Evolutionary conservation across 2,329 filamentous ascomycete genomes (phyloP), one percentile per base, ranked within the genome.

Genomic region (Phoma herbarum): DNA sequence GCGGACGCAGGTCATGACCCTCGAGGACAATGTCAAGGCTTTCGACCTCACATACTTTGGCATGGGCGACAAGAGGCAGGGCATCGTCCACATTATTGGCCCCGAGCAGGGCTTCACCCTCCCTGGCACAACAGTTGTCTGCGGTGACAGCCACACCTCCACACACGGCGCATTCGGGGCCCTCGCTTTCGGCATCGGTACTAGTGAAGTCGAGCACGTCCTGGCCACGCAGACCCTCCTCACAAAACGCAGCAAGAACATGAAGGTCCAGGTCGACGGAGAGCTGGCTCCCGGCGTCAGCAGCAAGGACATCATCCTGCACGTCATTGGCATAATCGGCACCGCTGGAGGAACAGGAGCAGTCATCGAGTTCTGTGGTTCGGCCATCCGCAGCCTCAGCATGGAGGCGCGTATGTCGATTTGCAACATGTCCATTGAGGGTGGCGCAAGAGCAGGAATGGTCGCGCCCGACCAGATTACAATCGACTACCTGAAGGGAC

Each of bases 401-500:
- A 97, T 99, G 87, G 95, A 98, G 80, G 95, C 94, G 42, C 88
- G 95, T 68, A 98, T 99, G 95, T 97, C 93, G 63, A 96, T 99
- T 77, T 98, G 95, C 84, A 99, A 99, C 83, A 98, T 98, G 95
- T 93, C 93, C 14, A 97, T 98, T 69, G 95, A 99, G 83, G 95
- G 85, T 68, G 95, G 95, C 79, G 95, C 95, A 46, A 87, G 95
- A 80, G 94, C 94, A 60, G 95, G 95, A 67, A 96, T 99, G 93
- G 89, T 99, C 59, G 95, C 95, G 10, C 95, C 95, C 5, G 95
- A 99, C 73, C 90, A 97, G 74, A 90, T 84, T 58, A 98, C 95
- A 26, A 97, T 97, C 70, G 92, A 96, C 67, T 99, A 98, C 76
- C 90, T 99, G 72, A 95, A 95, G 83, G 92, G 90, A 69, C 88